Evolutionary conservation across 2,329 filamentous ascomycete species (phyloP).

Genomic region (Fusarium robinianum): DNA sequence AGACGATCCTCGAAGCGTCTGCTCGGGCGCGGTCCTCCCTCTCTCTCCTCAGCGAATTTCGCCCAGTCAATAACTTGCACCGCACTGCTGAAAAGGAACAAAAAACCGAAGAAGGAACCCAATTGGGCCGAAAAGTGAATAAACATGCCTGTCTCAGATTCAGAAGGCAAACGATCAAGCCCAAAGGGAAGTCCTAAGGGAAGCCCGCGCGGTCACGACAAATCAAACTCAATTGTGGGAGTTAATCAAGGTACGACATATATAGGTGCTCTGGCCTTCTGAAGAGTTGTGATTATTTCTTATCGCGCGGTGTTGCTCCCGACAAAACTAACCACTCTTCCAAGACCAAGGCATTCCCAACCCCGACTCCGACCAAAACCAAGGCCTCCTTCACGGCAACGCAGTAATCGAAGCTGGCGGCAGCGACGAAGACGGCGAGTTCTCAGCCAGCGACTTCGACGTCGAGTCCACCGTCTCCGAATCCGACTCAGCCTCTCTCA

Average conservation of each 20-base stretch:
- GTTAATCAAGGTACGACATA: constrained; percentile 13
- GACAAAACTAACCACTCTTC: constrained; percentile 1
- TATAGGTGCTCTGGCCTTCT: neutral
- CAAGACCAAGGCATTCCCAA: neutral
- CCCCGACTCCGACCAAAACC: neutral
- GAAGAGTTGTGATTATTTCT: too few species aligned
- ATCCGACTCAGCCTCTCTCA: constrained; percentile 40
- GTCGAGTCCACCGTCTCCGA: constrained; percentile 31
- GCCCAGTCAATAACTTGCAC: too few species aligned
- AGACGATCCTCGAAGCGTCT: too few species aligned
- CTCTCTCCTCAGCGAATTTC: too few species aligned
- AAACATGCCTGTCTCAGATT: constrained; percentile 13
- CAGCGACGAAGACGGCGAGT: constrained; percentile 43
- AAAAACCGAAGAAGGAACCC: neutral
- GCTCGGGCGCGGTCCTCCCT: too few species aligned
- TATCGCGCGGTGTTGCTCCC: neutral
- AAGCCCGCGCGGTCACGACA: constrained; percentile 1
- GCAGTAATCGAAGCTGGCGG: constrained; percentile 40
- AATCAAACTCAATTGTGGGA: neutral
- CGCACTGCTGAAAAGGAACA: too few species aligned
- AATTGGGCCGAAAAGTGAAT: too few species aligned
- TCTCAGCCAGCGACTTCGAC: constrained; percentile 42
- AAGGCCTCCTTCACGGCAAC: constrained; percentile 39
- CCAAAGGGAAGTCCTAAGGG: constrained; percentile 7
- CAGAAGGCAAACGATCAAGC: constrained; percentile 8